Conservation (phyloP, 192 early-diverging fungal genomes). For the Rhizoclosmatium sp. region DNA sequence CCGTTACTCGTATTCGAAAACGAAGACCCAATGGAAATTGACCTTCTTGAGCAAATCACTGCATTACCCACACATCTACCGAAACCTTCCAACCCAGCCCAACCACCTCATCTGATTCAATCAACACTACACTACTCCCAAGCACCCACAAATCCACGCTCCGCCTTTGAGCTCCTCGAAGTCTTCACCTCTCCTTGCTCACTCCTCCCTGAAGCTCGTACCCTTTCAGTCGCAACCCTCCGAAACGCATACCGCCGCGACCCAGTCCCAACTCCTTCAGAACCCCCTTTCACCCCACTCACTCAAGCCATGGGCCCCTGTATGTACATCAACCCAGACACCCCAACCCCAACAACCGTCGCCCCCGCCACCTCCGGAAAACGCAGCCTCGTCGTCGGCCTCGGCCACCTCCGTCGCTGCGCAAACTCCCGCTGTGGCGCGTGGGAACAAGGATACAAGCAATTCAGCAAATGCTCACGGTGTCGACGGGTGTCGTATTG, state of each 20-base stretch:
- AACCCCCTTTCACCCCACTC: conserved; percentile 8
- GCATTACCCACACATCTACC: neutral
- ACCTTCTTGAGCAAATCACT: conserved; percentile 1
- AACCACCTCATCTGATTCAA: conserved; percentile 22
- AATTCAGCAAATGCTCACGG: conserved; percentile 38
- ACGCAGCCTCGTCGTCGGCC: conserved; percentile 18
- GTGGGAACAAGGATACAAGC: conserved; percentile 40
- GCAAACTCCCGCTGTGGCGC: conserved; percentile 22
- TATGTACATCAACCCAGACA: conserved; percentile 25
- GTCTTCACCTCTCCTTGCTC: conserved; percentile 28
- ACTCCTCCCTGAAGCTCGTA: conserved; percentile 29
- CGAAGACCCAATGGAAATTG: conserved; percentile 5
- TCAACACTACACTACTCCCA: conserved; percentile 18
- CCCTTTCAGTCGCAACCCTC: conserved; percentile 20
- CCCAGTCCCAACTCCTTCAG: conserved; percentile 29
- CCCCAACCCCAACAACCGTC: neutral
- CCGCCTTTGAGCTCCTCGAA: conserved; percentile 37
- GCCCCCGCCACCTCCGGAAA: neutral
- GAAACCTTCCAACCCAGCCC: neutral
- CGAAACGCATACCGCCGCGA: conserved; percentile 40
- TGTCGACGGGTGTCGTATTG: conserved; percentile 42
- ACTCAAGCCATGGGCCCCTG: conserved; percentile 33
- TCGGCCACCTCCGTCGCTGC: conserved; percentile 36
- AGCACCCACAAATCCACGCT: conserved; percentile 22
- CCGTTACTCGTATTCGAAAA: conserved; percentile 9